Percentiles rank a stretch among this genome's conserved stretches.
These are phyloP conservation scores for Nicotiana otophora DNA, from an alignment of 257 asterid species.

Conservation along the genomic window DNA sequence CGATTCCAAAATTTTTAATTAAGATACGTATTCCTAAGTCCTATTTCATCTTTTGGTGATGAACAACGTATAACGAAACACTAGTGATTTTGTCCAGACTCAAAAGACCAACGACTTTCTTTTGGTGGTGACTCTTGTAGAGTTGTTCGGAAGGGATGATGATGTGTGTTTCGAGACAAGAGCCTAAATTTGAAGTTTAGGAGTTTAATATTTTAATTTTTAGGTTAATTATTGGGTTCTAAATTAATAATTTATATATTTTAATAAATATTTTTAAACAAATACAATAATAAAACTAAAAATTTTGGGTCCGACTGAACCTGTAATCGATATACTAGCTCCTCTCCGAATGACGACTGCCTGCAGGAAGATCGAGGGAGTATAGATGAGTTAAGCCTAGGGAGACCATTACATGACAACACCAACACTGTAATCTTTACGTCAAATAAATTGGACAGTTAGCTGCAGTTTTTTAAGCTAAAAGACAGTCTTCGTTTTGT, in stretches of 20 bases:
- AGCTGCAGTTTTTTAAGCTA: neutral
- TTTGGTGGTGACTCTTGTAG: neutral
- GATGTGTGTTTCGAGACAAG: too few relatives aligned
- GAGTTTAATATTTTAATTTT: too few relatives aligned
- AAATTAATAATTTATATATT: too few relatives aligned
- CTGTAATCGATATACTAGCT: too few relatives aligned
- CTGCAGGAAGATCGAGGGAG: too few relatives aligned
- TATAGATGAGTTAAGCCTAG: neutral
- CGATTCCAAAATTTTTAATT: neutral
- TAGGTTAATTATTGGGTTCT: too few relatives aligned
- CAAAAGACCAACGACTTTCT: neutral
- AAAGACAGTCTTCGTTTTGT: neutral
- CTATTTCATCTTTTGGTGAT: neutral
- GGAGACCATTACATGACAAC: neutral
- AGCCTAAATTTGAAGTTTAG: too few relatives aligned
- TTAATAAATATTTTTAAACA: too few relatives aligned
- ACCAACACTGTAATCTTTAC: neutral
- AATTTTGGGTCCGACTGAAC: rapidly evolving
- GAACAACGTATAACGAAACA: neutral
- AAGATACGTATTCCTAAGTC: too few relatives aligned
- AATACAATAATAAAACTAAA: too few relatives aligned
- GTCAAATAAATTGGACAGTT: neutral
- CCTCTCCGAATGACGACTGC: neutral
- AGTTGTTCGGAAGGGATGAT: neutral
- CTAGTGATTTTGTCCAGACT: neutral